Base-by-base conservation (phyloP, 495 filamentous ascomycete species). In the Aspergillus panamensis region DNA sequence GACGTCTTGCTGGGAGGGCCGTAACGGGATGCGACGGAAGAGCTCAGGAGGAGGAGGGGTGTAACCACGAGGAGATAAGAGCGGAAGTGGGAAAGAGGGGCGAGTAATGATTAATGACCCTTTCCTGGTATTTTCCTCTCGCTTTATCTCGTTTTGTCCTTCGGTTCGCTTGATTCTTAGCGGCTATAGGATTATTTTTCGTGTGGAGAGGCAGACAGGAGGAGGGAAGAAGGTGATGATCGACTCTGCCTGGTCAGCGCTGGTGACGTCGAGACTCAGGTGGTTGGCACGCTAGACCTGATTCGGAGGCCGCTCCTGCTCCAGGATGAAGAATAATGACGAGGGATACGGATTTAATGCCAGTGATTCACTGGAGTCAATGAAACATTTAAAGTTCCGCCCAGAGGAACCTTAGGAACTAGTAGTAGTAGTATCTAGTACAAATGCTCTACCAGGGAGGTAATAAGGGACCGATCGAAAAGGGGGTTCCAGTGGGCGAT, bases 211-310 rank as follows among this genome's bases (percentile, higher is more conserved):
- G 32, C 6, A 31, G n/a, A 42, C 8, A 14, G 21, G 17, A 8
- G 16, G 40, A 19, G 43, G 45, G 20, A 17, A 53, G 45, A 39
- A 17, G 35, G 32, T 44, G 33, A 44, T 47, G 25, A 37, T 37
- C 10, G 25, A 25, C 25, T 25, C 25, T 25, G 25, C 25, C 2
- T 25, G 25, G 25, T 25, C n/a, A 16, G 51, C 39, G 20, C 40
- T 65, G 60, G 69, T 75, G 73, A 75, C 73, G 73, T 75, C 71
- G 73, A 67, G 66, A 70, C 67, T 67, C 55, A 48, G 56, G 39
- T 48, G 40, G 52, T 32, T 31, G 57, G 25, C 48, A 30, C 31
- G 35, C 57, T 59, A 69, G 55, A 55, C 68, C 65, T 57, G 35
- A 62, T 68, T 65, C 21, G 64, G 70, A 45, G 21, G 51, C 19